Evolutionary conservation across 768 basidiomycete genomes (phyloP), one percentile per base, ranked within the genome.

Genomic region (Boletus vinaceobasis): DNA sequence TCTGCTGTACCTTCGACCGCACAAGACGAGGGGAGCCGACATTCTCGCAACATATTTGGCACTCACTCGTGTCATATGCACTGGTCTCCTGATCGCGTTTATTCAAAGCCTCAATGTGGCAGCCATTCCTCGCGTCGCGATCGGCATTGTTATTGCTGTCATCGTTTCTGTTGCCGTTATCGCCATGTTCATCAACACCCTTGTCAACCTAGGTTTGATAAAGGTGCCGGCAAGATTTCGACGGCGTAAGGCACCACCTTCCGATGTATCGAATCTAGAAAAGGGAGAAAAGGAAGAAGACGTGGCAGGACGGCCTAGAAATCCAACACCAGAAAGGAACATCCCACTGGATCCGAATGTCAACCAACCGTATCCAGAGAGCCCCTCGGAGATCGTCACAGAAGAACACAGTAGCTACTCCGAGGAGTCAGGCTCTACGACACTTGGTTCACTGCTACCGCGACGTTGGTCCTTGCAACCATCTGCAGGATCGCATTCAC

Each of bases 81-180:
- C 85, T 27, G 87, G 83, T 7, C 67, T 93, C 21, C 74, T 90
- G 74, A 79, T 96, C 57, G 83, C 90, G 0, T 97, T 94, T 69
- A 73, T 92, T 44, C 79, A 89, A 58, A 73, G 71, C 9, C 65
- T 93, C 26, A 69, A 76, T 7, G 78, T 94, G 33, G 72, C 77
- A 17, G 77, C 93, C 38, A 96, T 96, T 61, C 85, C 89, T 1
- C 82, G 93, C 19, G 87, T 90, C 2, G 86, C 81, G 33, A 85
- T 97, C 52, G 93, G 92, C 21, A 78, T 89, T 53, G 79, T 92
- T 57, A 77, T 83, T 37, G 83, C 85, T 13, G 81, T 88, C 32
- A 76, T 93, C 36, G 87, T 84, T 67, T 86, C 87, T 14, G 72
- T 90, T 37, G 80, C 89, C 0, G 78, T 89, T 31, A 56, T 94